Conservation (phyloP, 2,329 filamentous ascomycete species). For the Grosmannia penicillata region DNA sequence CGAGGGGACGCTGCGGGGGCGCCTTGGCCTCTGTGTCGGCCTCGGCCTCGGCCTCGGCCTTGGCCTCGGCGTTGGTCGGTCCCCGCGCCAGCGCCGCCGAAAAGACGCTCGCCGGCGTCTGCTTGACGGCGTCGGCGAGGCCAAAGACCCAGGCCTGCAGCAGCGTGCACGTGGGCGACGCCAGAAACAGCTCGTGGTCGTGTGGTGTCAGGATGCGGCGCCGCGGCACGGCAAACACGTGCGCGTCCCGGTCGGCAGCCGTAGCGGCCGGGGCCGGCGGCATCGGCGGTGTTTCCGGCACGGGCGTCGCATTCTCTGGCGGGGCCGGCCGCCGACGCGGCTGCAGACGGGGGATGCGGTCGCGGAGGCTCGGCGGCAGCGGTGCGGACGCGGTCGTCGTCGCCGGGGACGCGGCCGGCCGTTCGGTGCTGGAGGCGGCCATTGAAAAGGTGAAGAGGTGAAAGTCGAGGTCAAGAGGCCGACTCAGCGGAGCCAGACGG, state of each 20-base stretch:
- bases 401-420: not conserved
- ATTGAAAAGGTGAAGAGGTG: not conserved
- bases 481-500: too few relatives aligned
- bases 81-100: slow-evolving; percentile 15
- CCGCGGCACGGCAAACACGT: slow-evolving; percentile 51
- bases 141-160: slow-evolving; percentile 76
- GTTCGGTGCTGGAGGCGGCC: not conserved
- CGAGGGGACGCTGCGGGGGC: slow-evolving; percentile 28
- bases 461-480: too few relatives aligned
- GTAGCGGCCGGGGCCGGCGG: slow-evolving; percentile 46
- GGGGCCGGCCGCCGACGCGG: slow-evolving; percentile 42
- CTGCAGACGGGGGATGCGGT: slow-evolving; percentile 51
- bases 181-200: slow-evolving; percentile 71
- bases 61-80: too few relatives aligned
- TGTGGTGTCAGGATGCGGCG: slow-evolving; percentile 67
- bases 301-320: slow-evolving; percentile 41
- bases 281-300: slow-evolving; percentile 62
- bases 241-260: slow-evolving; percentile 32
- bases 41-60: too few relatives aligned
- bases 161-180: slow-evolving; percentile 60
- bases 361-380: slow-evolving; percentile 25
- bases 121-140: slow-evolving; percentile 66
- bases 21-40: not conserved
- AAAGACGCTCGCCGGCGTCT: slow-evolving; percentile 26
- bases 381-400: not conserved